phyloP scores from a whole-genome alignment of 805 yeast genomes.

The Nakazawaea pomicola region DNA sequence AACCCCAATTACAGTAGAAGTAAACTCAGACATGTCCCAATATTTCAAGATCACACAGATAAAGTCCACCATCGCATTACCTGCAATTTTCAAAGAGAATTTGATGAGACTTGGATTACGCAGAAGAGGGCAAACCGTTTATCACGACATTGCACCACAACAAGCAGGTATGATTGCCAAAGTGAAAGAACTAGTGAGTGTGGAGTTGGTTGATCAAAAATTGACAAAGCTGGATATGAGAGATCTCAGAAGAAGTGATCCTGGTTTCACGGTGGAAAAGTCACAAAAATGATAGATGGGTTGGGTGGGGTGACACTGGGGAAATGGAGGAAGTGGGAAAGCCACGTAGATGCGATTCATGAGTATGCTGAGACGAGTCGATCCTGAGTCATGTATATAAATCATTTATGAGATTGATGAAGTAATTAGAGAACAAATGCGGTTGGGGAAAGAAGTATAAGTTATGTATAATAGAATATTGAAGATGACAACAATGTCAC shows the following conservation, averaged over 20 bases:
- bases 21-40: background rate
- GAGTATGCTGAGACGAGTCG: no score
- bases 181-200: conserved; percentile 82
- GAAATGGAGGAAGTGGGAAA: no score
- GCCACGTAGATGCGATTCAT: no score
- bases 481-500: no score
- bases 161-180: conserved; percentile 80
- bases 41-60: conserved; percentile 68
- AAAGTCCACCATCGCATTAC: conserved; percentile 84
- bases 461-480: no score
- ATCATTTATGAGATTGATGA: no score
- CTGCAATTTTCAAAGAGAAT: conserved; percentile 59
- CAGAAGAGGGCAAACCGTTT: conserved; percentile 67
- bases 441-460: no score
- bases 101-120: conserved; percentile 70
- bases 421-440: no score
- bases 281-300: no score
- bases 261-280: conserved; percentile 55
- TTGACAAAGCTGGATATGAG: conserved; percentile 50
- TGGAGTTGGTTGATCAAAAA: conserved; percentile 60
- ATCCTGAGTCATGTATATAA: no score
- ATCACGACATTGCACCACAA: conserved; percentile 67
- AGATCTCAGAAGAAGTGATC: conserved; percentile 50
- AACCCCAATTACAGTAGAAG: background rate
- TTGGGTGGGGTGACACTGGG: no score